Evolutionary conservation across 257 asterid genomes (phyloP), one percentile per base, ranked within the genome.

Genomic region (Nicotiana sylvestris): DNA sequence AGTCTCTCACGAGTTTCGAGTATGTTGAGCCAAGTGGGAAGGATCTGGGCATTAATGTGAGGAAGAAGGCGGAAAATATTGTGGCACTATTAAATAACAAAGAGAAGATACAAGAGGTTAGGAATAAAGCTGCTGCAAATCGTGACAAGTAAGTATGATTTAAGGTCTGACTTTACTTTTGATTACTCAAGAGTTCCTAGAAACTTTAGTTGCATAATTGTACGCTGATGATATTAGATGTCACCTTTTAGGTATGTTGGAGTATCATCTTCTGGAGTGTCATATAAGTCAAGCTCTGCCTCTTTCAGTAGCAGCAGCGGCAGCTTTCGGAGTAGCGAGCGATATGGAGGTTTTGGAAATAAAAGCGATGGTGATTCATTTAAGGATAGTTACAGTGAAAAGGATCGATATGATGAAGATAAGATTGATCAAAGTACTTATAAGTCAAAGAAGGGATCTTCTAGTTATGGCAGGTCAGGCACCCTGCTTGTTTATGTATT

Each of bases 1-100:
- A 95, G 98, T 87, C 97, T 84, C 97, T 95, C 82, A 90, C 94
- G 74, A 92, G 95, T 86, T 95, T 95, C 76, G 98, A 95, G 88
- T 92, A 93, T 85, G 97, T 90, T 53, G 98, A 95, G 89, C 98
- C 93, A 83, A 95, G 83, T 84, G 97, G 98, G 68, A 93, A 95
- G 87, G 98, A 95, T 86, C 16, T 90, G 85, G 98, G 98, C 70
- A 90, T 95, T 87, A 95, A 93, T 82, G 98, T 95, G 87, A 90
- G 98, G 66, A 95, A 95, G 88, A 95, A 90, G 86, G 97, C 97
- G 78, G 98, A 95, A 88, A 90, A 89, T 81, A 87, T 93, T 56
- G 97, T 93, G 84, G 84, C 91, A 83, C 94, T 93, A 84, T 88
- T 95, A 61, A 95, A 95, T 84, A 85, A 92, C 90, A 93, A 95